Conservation (phyloP, 2,329 filamentous ascomycete genomes). For the Colletotrichum navitas region DNA sequence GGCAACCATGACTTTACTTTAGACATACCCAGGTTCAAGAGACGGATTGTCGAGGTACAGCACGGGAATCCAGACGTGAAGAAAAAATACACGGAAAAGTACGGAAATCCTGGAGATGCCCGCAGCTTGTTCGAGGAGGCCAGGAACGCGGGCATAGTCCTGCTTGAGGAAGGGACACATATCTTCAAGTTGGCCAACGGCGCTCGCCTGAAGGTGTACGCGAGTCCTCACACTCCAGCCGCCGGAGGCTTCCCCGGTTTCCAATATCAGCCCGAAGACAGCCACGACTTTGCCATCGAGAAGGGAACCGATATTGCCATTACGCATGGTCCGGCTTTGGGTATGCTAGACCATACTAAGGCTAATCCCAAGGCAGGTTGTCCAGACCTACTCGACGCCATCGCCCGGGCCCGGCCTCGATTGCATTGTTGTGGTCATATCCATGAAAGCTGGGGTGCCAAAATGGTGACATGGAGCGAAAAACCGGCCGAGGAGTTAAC, state of each 20-base stretch:
- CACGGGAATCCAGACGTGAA: background rate
- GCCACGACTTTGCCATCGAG: constrained; percentile 48
- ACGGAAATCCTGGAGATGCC: constrained; percentile 54
- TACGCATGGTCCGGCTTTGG: constrained; percentile 53
- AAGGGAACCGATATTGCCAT: constrained; percentile 48
- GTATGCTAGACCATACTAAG: constrained; percentile 56
- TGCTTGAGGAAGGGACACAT: constrained; percentile 59
- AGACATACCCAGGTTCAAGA: constrained; percentile 43
- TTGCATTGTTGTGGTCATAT: constrained; percentile 56
- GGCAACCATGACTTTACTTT: constrained; percentile 66
- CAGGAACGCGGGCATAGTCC: constrained; percentile 43
- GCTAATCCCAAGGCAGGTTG: constrained; percentile 49
- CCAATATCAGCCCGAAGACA: constrained; percentile 53
- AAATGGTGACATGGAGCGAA: constrained; percentile 61
- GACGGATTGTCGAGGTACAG: background rate
- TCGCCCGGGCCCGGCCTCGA: constrained; percentile 48
- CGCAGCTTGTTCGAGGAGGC: constrained; percentile 44
- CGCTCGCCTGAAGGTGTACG: constrained; percentile 57
- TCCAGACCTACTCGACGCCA: constrained; percentile 47
- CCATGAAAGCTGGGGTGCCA: constrained; percentile 54
- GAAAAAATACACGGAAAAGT: constrained; percentile 45
- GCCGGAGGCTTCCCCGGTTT: constrained; percentile 55
- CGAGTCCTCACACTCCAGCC: constrained; percentile 60
- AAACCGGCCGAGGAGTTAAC: constrained; percentile 43
- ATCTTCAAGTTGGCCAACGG: constrained; percentile 57